These are phyloP conservation scores for Pochonia chlamydosporia DNA, from an alignment of 2,329 filamentous ascomycete genomes.

Conservation along the genomic window DNA sequence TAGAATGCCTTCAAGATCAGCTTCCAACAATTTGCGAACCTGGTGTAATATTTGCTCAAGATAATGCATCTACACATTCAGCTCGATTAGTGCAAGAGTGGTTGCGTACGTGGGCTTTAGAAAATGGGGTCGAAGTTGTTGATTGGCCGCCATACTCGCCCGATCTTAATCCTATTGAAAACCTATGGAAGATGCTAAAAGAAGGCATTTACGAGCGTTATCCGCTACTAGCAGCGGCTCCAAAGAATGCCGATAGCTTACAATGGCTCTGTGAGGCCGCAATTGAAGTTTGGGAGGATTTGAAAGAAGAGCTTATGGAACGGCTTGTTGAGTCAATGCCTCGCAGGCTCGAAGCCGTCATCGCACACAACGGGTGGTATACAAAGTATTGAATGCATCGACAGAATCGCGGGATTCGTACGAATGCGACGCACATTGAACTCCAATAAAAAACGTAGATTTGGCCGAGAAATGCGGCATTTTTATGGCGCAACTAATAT, in stretches of 20 bases:
- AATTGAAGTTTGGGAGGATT: neutral
- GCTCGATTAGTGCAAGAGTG: neutral
- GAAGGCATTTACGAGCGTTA: constrained; percentile 1
- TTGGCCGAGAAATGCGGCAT: neutral
- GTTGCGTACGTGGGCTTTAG: neutral
- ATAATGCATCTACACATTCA: neutral
- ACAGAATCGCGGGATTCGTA: neutral
- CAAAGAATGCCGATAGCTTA: neutral
- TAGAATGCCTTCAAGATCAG: neutral
- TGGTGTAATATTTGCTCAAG: neutral
- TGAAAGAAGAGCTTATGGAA: neutral
- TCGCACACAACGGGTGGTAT: neutral
- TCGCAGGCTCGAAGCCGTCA: neutral
- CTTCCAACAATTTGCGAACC: neutral
- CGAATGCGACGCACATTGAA: neutral
- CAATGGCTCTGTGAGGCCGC: neutral
- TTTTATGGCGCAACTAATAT: neutral
- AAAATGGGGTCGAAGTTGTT: neutral
- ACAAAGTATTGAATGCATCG: neutral
- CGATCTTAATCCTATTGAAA: constrained; percentile 5
- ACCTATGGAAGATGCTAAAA: constrained; percentile 7
- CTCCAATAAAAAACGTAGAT: neutral
- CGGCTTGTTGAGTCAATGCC: neutral
- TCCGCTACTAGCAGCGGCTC: neutral
- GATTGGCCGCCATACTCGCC: constrained; percentile 4